Percentiles rank a stretch among this genome's conserved stretches.
Evolutionary conservation across 768 basidiomycete species (phyloP).

Genomic region (Serendipita sp.): DNA sequence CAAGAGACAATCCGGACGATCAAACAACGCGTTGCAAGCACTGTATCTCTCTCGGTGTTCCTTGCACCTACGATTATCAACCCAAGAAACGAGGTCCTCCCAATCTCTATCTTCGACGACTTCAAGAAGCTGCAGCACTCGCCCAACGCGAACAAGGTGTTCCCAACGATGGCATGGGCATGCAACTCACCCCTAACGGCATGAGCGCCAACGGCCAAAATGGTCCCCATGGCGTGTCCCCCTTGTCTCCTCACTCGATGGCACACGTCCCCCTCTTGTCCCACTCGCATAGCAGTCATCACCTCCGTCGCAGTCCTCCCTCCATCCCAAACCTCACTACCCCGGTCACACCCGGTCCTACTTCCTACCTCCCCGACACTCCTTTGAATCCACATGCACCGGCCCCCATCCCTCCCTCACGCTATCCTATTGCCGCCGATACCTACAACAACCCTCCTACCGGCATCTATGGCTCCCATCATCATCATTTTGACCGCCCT

Average conservation of each 20-base stretch:
- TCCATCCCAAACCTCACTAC: background rate
- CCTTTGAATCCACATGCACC: background rate
- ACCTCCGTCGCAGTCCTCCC: slow-evolving; percentile 1
- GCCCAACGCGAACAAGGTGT: background rate
- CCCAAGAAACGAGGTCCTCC: slow-evolving; percentile 90
- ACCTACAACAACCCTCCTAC: slow-evolving; percentile 30
- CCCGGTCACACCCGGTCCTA: background rate
- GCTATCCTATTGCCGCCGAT: slow-evolving; percentile 56
- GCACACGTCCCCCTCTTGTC: background rate
- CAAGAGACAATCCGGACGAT: slow-evolving; percentile 63
- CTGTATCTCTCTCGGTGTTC: slow-evolving; percentile 63
- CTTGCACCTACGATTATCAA: slow-evolving; percentile 83
- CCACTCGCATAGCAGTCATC: background rate
- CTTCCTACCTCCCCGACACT: background rate
- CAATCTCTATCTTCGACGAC: slow-evolving; percentile 44
- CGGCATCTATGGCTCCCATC: background rate
- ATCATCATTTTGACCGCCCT: background rate
- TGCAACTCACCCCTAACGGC: background rate
- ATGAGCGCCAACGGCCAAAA: background rate
- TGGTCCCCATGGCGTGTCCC: background rate
- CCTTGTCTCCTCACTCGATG: background rate
- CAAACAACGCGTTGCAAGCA: slow-evolving; percentile 72
- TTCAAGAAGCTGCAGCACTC: slow-evolving; percentile 1
- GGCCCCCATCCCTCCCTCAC: slow-evolving; percentile 40
- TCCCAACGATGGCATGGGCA: background rate